Evolutionary conservation across 352 stramenopile genomes (phyloP), one percentile per base, ranked within the genome.

Genomic region (Globisporangium abappressorium): DNA sequence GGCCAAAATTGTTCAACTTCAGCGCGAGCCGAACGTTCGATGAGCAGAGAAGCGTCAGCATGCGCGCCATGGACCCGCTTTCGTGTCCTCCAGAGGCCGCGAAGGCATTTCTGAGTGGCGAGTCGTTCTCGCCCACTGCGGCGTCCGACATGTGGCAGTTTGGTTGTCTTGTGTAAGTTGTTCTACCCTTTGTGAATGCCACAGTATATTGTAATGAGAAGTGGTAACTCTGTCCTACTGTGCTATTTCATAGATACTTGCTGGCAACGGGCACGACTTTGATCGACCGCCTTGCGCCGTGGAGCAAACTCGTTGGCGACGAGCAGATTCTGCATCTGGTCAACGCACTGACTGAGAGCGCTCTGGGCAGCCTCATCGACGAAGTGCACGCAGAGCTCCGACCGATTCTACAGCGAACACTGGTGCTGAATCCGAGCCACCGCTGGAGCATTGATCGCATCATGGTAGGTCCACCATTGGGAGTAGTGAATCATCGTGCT

Each of bases 101-200:
- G 9, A 75, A 68, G 30, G 74, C 61, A 46, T 85, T 91, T 54
- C 66, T 91, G 8, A 58, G 24, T 2, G 75, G 75, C 22, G 76
- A 82, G 3, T 49, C 63, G 12, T 90, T 89, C 41, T 53, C 68
- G 4, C 80, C 82, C 6, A 91, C 80, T 0, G 61, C 69, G 22
- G 70, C 71, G 3, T 86, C 80, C 5, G 85, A 93, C 70, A 78
- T 91, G 38, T 93, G 85, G 85, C 85, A 93, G 46, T 88, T 93
- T 34, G 85, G 85, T 5, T 93, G 85, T 53, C 69, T 89, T 54
- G 74, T 91, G 85, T 93, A 81, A 41, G 80, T 73, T 28, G 51
- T 60, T 14, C 28, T 49, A 62, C 43, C 7, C 12, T 15, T 54
- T 20, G 51, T 66, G 33, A 41, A 34, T 9, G 24, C 53, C 18